Percentiles rank a stretch among this genome's conserved stretches.
These are phyloP conservation scores for Pichia californica DNA, from an alignment of 805 yeast genomes.

Conservation along the genomic window DNA sequence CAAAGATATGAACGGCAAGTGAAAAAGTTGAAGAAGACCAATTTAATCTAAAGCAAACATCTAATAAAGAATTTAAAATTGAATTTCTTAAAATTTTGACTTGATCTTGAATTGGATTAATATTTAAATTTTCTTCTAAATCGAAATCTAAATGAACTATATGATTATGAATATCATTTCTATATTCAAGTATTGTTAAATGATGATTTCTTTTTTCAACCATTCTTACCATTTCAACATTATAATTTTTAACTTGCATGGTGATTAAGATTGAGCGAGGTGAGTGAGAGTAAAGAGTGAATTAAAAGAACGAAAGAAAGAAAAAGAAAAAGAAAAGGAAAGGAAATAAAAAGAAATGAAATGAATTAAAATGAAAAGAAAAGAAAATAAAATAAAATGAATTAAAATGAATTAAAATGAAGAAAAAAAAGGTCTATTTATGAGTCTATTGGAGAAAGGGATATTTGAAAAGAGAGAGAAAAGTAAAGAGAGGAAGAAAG, in stretches of 20 bases:
- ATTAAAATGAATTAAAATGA: not conserved
- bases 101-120: conserved; percentile 17
- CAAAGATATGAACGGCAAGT: conserved; percentile 33
- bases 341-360: not conserved
- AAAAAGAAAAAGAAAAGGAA: not conserved
- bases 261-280: no score
- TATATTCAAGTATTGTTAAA: conserved; percentile 23
- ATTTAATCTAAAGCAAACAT: conserved; percentile 23
- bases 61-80: conserved; percentile 28
- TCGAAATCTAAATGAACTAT: conserved; percentile 21
- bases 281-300: no score
- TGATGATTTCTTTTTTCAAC: conserved; percentile 27
- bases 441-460: no score
- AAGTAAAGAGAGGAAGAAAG: not conserved
- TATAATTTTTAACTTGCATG: not conserved
- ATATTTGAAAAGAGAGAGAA: not conserved
- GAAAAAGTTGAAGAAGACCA: conserved; percentile 33
- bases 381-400: not conserved
- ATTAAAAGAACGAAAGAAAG: not conserved
- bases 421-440: no score
- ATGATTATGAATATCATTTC: conserved; percentile 23
- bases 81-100: conserved; percentile 15
- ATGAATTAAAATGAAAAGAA: not conserved
- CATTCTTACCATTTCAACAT: conserved; percentile 9
- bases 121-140: conserved; percentile 26